Percentiles rank a stretch among this genome's conserved stretches.
phyloP scores from a whole-genome alignment of 345 rosid genomes.

The Rhizophora apiculata region DNA sequence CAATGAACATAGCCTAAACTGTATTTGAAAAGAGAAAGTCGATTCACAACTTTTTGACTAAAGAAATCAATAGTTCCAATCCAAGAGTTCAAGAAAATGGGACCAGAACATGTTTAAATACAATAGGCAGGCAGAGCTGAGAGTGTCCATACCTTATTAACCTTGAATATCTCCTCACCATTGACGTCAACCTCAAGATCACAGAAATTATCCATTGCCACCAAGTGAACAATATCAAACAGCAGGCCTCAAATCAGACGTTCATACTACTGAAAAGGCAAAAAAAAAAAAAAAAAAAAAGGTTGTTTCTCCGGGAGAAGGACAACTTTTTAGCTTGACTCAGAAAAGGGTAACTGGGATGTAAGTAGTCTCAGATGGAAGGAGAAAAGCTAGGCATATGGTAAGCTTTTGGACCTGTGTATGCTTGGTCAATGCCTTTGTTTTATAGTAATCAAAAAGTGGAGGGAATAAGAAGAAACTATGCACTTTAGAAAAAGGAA shows the following conservation, averaged over 20 bases:
- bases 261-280: background rate
- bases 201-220: conserved; percentile 38
- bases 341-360: conserved; percentile 7
- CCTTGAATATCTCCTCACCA: conserved; percentile 47
- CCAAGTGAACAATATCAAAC: background rate
- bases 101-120: background rate
- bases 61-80: background rate
- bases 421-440: conserved; percentile 26
- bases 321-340: conserved; percentile 2
- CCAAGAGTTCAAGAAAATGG: background rate
- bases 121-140: background rate
- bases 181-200: conserved; percentile 56
- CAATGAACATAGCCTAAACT: background rate
- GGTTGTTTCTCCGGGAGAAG: conserved; percentile 5
- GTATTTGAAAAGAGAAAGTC: background rate
- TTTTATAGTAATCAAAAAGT: conserved; percentile 14
- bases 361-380: conserved; percentile 1
- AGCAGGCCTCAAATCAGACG: conserved; percentile 11
- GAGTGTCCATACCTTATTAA: conserved; percentile 39
- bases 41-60: no score
- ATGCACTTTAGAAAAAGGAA: conserved; percentile 3
- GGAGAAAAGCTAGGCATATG: background rate
- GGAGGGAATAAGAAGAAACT: conserved; percentile 23
- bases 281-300: background rate
- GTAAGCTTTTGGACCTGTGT: conserved; percentile 11